Evolutionary conservation across 176 grass and related monocot genomes (phyloP), one percentile per base, ranked within the genome.

Genomic region (Rhynchospora pubera): DNA sequence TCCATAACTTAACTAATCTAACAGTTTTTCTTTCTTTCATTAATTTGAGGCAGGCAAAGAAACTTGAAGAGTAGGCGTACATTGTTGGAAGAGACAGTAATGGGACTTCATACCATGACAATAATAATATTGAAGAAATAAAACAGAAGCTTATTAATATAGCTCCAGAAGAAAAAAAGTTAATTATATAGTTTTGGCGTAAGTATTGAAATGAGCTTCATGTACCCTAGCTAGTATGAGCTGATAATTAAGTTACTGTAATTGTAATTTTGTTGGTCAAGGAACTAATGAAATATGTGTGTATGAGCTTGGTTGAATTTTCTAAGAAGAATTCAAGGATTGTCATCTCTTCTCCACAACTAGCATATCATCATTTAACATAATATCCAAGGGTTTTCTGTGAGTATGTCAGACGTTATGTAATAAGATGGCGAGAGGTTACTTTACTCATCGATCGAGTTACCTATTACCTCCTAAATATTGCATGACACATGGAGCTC

Each of bases 41-140:
- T 53, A 76, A 16, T 53, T 26, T 76, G 21, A 76, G 13, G 24
- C 65, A 84, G 82, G 24, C 34, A 61, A 84, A 84, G 82, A 76
- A 84, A 30, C 9, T 77, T 77, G 34, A 84, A 76, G 48, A 76
- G 82, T 62, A 61, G 82, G 24, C 11, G 69, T n/a, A 45, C 16
- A 75, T 7, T 57, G 15, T 18, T 57, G 28, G 12, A 62, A 39
- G 11, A 81, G 30, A 12, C 30, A 28, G 56, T 9, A 39, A 22
- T 26, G 70, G 21, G 21, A 1, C 5, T 23, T 72, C 26, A 50
- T 13, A 84, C 62, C 18, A 45, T 39, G n/a, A 60, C 62, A 62
- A 61, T 72, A 10, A 34, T 56, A 19, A 13, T 11, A 30, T 76
- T 53, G 71, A 15, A 9, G n/a, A 68, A 68, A 55, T 76, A 53